Evolutionary conservation across 768 basidiomycete species (phyloP).

Genomic region (Suillus clintonianus): DNA sequence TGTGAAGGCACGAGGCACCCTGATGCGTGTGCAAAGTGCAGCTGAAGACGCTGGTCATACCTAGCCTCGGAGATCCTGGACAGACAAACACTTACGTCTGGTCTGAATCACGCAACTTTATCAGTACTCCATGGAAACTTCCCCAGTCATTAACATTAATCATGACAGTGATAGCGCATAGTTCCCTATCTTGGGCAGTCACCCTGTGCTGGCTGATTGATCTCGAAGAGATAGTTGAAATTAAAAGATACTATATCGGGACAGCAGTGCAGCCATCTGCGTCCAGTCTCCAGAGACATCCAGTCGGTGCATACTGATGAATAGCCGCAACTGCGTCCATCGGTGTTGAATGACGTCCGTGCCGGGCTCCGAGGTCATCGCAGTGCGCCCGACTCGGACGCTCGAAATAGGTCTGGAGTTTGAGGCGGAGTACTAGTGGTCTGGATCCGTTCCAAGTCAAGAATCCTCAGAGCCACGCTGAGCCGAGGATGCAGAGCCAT

Average conservation of each 20-base stretch:
- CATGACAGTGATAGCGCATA: not conserved
- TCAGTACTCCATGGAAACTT: not conserved
- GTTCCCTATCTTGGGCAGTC: not conserved
- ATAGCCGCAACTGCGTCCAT: not conserved
- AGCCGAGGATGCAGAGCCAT: not conserved
- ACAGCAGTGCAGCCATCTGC: not conserved
- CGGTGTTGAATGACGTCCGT: not conserved
- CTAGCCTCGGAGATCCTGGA: not conserved
- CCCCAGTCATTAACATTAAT: not conserved
- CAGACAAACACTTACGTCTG: not conserved
- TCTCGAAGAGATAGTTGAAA: constrained; percentile 20
- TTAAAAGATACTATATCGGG: constrained; percentile 8
- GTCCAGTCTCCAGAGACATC: not conserved
- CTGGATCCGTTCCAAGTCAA: not conserved
- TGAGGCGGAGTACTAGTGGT: not conserved
- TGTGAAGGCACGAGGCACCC: not conserved
- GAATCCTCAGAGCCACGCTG: not conserved
- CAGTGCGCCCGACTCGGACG: not conserved
- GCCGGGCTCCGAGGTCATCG: not conserved
- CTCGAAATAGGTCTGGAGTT: not conserved
- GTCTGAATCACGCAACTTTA: not conserved
- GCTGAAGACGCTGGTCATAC: not conserved
- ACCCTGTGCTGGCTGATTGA: constrained; percentile 9
- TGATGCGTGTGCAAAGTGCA: not conserved
- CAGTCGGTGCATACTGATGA: not conserved